phyloP scores from a whole-genome alignment of 192 early-diverging fungal species.

The Dissophora globulifera region DNA sequence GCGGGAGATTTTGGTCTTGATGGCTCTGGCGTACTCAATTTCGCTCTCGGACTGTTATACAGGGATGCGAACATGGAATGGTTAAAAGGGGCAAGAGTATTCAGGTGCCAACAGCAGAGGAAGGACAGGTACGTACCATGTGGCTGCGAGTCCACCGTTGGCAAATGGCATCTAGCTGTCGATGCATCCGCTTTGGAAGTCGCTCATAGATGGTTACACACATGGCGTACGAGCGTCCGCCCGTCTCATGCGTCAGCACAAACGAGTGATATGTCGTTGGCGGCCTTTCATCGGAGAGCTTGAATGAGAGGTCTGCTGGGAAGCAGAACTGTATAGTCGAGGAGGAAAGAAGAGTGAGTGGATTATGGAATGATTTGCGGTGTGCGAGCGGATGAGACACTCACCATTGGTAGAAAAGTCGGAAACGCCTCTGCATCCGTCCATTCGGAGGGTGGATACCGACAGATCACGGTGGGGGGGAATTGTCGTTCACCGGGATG shows the following conservation, averaged over 20 bases:
- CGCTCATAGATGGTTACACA: conserved; percentile 56
- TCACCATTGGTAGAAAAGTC: conserved; percentile 31
- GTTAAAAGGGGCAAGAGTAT: not conserved
- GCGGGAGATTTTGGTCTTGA: conserved; percentile 28
- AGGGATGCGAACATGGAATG: too few species aligned
- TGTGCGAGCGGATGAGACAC: not conserved
- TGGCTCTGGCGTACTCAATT: conserved; percentile 39
- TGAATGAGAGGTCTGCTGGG: conserved; percentile 47
- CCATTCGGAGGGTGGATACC: conserved; percentile 44
- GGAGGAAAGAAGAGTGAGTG: not conserved
- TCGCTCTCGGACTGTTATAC: conserved; percentile 49
- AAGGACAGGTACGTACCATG: conserved; percentile 16
- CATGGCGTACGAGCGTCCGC: conserved; percentile 47
- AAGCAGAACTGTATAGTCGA: conserved; percentile 52
- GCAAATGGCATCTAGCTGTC: conserved; percentile 26
- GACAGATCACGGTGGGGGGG: conserved; percentile 34
- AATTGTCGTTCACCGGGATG: conserved; percentile 42
- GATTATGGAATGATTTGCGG: not conserved
- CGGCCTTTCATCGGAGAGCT: conserved; percentile 30
- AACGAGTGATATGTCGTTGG: conserved; percentile 52
- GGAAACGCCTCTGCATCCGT: conserved; percentile 40
- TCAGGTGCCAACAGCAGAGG: not conserved
- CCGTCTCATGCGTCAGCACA: conserved; percentile 56
- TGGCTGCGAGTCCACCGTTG: conserved; percentile 32
- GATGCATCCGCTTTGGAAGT: conserved; percentile 24